phyloP scores from a whole-genome alignment of 768 basidiomycete genomes.

The Mycena crocata region DNA sequence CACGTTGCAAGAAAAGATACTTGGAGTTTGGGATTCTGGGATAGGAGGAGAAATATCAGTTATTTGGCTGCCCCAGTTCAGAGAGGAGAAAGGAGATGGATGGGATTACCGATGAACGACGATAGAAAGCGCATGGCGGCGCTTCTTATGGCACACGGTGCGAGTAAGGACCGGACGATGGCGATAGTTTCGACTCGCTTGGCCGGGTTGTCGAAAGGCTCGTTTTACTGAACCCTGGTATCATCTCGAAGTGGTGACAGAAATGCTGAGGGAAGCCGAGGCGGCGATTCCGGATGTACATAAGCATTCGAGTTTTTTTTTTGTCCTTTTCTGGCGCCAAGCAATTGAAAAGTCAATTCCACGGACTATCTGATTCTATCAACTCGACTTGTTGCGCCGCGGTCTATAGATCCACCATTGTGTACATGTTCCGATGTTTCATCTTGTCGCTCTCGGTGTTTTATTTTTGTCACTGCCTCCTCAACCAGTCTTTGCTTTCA shows the following conservation, averaged over 20 bases:
- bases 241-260: background rate
- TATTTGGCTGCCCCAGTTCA: background rate
- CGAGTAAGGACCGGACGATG: slow-evolving; percentile 10
- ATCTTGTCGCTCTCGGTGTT: background rate
- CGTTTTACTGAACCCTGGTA: slow-evolving; percentile 33
- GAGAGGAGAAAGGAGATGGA: background rate
- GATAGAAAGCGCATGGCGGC: slow-evolving; percentile 13
- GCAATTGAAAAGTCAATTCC: background rate
- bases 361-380: background rate
- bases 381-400: background rate
- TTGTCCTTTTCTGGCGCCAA: too few relatives aligned
- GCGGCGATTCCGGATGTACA: background rate
- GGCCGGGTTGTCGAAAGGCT: slow-evolving; percentile 43
- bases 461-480: background rate
- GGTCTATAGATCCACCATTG: background rate
- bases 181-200: slow-evolving; percentile 43
- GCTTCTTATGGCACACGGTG: slow-evolving; percentile 13
- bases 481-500: slow-evolving; percentile 75
- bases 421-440: too few relatives aligned
- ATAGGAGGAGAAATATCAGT: too few relatives aligned
- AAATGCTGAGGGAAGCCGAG: slow-evolving; percentile 24
- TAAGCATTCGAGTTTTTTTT: too few relatives aligned
- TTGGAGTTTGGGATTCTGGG: too few relatives aligned
- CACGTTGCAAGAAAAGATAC: too few relatives aligned
- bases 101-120: slow-evolving; percentile 7